These are phyloP conservation scores for Boletus calvinii DNA, from an alignment of 1,284 basidiomycete genomes.

Conservation along the genomic window DNA sequence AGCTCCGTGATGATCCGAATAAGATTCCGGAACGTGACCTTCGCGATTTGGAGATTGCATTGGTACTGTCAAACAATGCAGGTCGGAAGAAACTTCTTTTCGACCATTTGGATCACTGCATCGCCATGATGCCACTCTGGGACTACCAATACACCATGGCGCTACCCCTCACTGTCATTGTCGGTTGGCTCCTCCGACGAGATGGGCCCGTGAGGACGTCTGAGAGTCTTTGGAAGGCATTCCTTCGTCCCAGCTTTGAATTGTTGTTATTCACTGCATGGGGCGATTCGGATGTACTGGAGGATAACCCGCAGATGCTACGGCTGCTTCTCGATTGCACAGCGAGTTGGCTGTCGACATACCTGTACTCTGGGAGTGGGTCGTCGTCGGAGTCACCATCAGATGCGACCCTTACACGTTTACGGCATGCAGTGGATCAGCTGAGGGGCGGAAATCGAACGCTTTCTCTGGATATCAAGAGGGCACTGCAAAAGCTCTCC, in stretches of 20 bases:
- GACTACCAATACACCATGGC: conserved; percentile 1
- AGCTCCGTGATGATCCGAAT: not conserved
- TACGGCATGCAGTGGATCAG: not conserved
- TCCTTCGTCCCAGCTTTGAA: conserved; percentile 7
- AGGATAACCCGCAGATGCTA: conserved; percentile 11
- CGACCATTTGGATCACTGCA: conserved; percentile 7
- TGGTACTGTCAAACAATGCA: conserved; percentile 1
- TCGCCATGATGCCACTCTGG: not conserved
- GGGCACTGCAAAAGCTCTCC: not conserved
- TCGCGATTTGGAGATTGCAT: conserved; percentile 5
- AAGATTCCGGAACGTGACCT: conserved; percentile 8
- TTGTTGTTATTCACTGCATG: conserved; percentile 3
- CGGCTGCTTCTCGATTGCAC: conserved; percentile 5
- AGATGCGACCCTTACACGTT: not conserved
- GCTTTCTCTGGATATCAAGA: conserved; percentile 5
- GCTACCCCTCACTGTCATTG: conserved; percentile 3
- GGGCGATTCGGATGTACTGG: conserved; percentile 2
- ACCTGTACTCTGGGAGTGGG: not conserved
- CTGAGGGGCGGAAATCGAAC: not conserved
- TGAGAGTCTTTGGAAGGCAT: not conserved
- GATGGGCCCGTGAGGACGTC: not conserved
- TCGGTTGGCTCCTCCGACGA: conserved; percentile 7
- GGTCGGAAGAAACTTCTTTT: conserved; percentile 1
- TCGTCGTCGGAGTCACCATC: not conserved
- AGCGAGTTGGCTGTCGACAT: conserved; percentile 1